Conservation (phyloP, 208 protist genomes). For the Acanthamoeba triangularis region DNA sequence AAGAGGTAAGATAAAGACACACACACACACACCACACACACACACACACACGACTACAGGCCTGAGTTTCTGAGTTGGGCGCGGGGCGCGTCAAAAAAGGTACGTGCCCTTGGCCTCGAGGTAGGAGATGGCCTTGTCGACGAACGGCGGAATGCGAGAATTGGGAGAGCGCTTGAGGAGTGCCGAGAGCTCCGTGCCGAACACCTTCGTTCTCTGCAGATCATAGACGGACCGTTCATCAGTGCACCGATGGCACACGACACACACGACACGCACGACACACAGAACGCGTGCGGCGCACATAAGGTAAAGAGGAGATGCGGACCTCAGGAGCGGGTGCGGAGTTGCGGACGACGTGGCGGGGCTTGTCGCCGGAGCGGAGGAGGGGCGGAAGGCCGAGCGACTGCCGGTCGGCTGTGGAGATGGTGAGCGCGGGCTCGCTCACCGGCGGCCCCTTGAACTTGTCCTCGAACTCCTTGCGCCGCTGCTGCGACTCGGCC, state of each 20-base stretch:
- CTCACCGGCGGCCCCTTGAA: slow-evolving; percentile 68
- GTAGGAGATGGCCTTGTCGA: slow-evolving; percentile 65
- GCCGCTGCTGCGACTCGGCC: slow-evolving; percentile 58
- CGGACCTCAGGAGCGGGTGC: slow-evolving; percentile 34
- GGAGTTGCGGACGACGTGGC: slow-evolving; percentile 57
- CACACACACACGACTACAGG: no score
- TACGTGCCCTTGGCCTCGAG: slow-evolving; percentile 39
- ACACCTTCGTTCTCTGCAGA: slow-evolving; percentile 68
- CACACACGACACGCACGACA: not conserved
- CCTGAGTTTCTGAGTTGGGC: no score
- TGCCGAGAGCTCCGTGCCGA: slow-evolving; percentile 52
- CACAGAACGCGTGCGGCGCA: no score
- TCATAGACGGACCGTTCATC: not conserved
- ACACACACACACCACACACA: no score
- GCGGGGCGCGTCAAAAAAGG: no score
- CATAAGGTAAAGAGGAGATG: not conserved
- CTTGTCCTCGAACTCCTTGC: slow-evolving; percentile 62
- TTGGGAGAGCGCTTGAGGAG: slow-evolving; percentile 29
- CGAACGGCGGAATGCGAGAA: slow-evolving; percentile 53
- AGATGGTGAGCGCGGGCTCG: slow-evolving; percentile 61
- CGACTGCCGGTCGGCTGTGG: slow-evolving; percentile 66
- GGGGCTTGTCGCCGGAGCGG: slow-evolving; percentile 39
- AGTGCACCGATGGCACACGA: not conserved
- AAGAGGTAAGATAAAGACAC: no score
- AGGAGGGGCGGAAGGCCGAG: slow-evolving; percentile 51